Percentiles rank a stretch among this genome's conserved stretches.
Conservation (phyloP, 345 rosid species). For the Eucalyptus regnans region DNA sequence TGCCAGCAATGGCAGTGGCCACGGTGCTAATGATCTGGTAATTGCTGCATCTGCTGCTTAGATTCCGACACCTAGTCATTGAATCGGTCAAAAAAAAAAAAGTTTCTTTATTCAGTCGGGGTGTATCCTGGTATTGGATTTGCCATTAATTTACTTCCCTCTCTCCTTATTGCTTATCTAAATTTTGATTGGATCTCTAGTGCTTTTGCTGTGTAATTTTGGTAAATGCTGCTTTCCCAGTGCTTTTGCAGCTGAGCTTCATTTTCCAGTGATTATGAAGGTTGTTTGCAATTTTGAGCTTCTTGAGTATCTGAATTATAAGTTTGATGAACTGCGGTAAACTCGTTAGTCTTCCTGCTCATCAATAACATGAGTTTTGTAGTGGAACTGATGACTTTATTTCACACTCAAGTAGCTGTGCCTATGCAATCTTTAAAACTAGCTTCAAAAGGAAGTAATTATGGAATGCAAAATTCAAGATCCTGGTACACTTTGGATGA, state of each 20-base stretch:
- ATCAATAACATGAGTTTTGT: neutral
- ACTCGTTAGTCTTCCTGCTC: neutral
- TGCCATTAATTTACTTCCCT: neutral
- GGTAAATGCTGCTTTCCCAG: neutral
- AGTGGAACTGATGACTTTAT: neutral
- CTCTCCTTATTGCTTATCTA: neutral
- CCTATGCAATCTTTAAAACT: neutral
- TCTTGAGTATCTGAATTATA: neutral
- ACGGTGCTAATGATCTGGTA: constrained; percentile 61
- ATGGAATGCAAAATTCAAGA: neutral
- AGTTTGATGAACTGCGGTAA: neutral
- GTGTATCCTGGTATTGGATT: neutral
- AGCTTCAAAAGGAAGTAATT: neutral
- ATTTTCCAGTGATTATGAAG: neutral
- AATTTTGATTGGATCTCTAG: neutral
- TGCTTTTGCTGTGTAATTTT: neutral
- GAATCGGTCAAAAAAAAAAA: neutral
- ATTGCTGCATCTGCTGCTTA: neutral
- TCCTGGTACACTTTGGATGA: neutral
- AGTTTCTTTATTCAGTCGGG: neutral
- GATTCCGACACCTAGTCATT: neutral
- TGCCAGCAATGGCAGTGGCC: constrained; percentile 70
- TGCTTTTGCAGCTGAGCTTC: neutral
- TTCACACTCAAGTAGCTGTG: neutral
- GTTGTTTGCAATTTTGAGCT: neutral